Conservation (phyloP, 2,329 filamentous ascomycete species). For the Diaporthe sp. region DNA sequence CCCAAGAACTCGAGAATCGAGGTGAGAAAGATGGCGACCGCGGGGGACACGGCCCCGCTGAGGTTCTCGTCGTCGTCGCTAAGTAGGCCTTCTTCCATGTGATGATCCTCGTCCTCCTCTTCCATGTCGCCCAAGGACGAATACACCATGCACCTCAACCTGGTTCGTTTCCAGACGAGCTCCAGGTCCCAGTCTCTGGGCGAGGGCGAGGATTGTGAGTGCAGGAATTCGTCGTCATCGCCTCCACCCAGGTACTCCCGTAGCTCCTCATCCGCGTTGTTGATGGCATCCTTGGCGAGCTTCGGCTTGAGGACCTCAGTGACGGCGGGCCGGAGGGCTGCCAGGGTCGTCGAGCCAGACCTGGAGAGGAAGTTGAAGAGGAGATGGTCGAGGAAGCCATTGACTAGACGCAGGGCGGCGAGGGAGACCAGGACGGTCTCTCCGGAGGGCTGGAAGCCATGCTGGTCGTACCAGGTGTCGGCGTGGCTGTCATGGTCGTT, state of each 20-base stretch:
- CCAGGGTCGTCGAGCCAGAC: constrained; percentile 81
- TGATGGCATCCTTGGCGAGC: constrained; percentile 75
- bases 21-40: constrained; percentile 94
- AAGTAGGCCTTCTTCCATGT: constrained; percentile 83
- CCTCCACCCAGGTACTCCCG: constrained; percentile 85
- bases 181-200: constrained; percentile 86
- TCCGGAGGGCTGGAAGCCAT: constrained; percentile 71
- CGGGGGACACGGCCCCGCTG: constrained; percentile 82
- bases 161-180: constrained; percentile 91
- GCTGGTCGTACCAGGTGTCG: constrained; percentile 75
- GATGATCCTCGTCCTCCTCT: constrained; percentile 94
- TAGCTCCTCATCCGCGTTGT: constrained; percentile 59
- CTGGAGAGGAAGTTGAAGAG: constrained; percentile 89
- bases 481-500: constrained; percentile 84
- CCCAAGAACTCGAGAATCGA: constrained; percentile 95
- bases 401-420: constrained; percentile 81
- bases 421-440: constrained; percentile 79
- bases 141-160: constrained; percentile 97
- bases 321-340: constrained; percentile 82
- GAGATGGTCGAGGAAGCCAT: constrained; percentile 92
- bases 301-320: constrained; percentile 89
- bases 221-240: constrained; percentile 77
- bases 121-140: constrained; percentile 96
- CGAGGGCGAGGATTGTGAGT: constrained; percentile 62
- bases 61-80: constrained; percentile 67